Evolutionary conservation across 192 early-diverging fungal genomes (phyloP).

Genomic region (Kickxella alabastrina): DNA sequence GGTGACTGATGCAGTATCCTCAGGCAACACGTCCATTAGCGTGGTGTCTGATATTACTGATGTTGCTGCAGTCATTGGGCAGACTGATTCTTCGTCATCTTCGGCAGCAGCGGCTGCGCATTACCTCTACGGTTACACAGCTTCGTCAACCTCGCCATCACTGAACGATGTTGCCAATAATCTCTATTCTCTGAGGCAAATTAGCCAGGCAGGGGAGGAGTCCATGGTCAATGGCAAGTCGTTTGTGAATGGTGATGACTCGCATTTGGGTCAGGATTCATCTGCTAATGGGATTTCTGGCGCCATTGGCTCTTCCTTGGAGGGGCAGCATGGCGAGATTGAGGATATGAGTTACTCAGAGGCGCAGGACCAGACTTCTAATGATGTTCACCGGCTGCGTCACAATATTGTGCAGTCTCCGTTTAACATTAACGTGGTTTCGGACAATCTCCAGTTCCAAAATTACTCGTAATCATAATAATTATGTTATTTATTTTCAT

Average conservation of each 20-base stretch:
- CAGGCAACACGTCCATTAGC: background rate
- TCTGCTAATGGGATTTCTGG: no score
- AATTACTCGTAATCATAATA: constrained; percentile 8
- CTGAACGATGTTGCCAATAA: constrained; percentile 44
- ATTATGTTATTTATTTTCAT: constrained; percentile 4
- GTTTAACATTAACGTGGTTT: constrained; percentile 24
- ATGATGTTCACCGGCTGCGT: no score
- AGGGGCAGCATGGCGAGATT: no score
- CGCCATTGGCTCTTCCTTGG: no score
- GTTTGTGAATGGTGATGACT: no score
- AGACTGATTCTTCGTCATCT: background rate
- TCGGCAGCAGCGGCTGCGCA: background rate
- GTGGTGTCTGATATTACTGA: background rate
- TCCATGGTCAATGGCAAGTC: no score
- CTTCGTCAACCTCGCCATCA: constrained; percentile 18
- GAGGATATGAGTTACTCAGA: no score
- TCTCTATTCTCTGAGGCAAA: constrained; percentile 37
- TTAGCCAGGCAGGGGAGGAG: background rate
- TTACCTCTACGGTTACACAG: constrained; percentile 12
- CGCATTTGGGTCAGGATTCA: no score
- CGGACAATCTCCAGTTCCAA: constrained; percentile 36
- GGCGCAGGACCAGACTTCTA: no score
- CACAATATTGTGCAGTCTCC: constrained; percentile 22
- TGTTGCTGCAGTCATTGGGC: background rate
- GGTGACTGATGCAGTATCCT: constrained; percentile 1